These are phyloP conservation scores for Hydnomerulius pinastri DNA, from an alignment of 768 basidiomycete species.

Conservation along the genomic window DNA sequence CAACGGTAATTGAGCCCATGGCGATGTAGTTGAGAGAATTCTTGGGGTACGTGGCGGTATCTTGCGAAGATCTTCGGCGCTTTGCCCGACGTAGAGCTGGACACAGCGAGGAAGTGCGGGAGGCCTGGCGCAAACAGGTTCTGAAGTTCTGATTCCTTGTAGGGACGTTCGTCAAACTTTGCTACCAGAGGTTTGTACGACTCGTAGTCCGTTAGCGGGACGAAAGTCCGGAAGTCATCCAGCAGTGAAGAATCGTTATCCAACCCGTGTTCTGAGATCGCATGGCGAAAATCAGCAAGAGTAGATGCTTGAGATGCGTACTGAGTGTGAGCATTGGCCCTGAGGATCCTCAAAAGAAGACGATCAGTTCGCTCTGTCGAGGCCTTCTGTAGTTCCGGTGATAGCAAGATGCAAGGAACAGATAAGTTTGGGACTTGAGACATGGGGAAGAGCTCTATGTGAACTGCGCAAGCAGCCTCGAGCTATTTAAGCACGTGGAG, in stretches of 20 bases:
- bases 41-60: constrained; percentile 1
- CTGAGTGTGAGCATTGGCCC: background rate
- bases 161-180: constrained; percentile 9
- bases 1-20: background rate
- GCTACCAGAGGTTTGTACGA: constrained; percentile 13
- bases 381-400: constrained; percentile 2
- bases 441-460: background rate
- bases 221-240: constrained; percentile 7
- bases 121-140: constrained; percentile 18
- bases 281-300: constrained; percentile 6
- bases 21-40: background rate
- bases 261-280: background rate
- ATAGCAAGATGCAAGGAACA: background rate
- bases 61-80: constrained; percentile 9
- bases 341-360: constrained; percentile 8
- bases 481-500: too few species aligned
- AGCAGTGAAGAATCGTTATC: background rate
- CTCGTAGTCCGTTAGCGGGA: constrained; percentile 15
- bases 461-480: too few species aligned
- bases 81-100: constrained; percentile 16
- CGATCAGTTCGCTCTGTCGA: background rate
- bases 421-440: background rate
- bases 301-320: constrained; percentile 6
- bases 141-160: constrained; percentile 9
- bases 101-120: constrained; percentile 10